phyloP scores from a whole-genome alignment of 106 monocot species.

The Dendrobium chrysotoxum region DNA sequence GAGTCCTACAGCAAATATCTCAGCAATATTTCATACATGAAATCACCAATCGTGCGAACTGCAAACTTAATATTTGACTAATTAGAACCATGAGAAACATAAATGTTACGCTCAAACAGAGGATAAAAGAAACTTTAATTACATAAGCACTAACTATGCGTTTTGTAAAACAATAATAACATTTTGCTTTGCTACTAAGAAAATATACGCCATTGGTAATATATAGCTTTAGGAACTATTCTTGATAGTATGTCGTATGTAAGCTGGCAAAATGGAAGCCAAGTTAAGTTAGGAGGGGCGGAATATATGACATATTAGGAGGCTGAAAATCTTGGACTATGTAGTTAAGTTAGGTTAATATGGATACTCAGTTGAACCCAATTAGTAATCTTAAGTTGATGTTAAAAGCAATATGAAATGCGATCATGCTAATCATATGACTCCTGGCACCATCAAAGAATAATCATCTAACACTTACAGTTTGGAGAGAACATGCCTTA shows the following conservation, averaged over 20 bases:
- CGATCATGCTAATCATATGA: neutral
- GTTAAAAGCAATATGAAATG: neutral
- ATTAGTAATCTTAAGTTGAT: neutral
- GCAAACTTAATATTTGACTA: neutral
- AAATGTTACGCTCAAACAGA: neutral
- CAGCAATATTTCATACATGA: neutral
- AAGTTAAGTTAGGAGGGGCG: neutral
- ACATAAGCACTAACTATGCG: neutral
- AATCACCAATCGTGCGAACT: neutral
- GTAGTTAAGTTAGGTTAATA: neutral
- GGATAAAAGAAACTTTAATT: neutral
- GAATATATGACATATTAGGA: neutral
- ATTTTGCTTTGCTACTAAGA: neutral
- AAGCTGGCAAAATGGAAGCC: neutral
- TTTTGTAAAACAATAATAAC: neutral
- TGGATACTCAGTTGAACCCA: neutral
- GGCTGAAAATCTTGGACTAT: neutral
- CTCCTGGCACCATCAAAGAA: neutral
- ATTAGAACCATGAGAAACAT: neutral
- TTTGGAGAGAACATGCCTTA: neutral
- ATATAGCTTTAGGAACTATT: no score
- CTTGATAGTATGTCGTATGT: neutral
- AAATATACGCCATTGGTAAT: no score
- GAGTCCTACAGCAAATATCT: constrained; percentile 11
- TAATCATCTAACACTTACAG: neutral